Base-by-base conservation (phyloP, 768 basidiomycete species). In the Kwoniella dendrophila region DNA sequence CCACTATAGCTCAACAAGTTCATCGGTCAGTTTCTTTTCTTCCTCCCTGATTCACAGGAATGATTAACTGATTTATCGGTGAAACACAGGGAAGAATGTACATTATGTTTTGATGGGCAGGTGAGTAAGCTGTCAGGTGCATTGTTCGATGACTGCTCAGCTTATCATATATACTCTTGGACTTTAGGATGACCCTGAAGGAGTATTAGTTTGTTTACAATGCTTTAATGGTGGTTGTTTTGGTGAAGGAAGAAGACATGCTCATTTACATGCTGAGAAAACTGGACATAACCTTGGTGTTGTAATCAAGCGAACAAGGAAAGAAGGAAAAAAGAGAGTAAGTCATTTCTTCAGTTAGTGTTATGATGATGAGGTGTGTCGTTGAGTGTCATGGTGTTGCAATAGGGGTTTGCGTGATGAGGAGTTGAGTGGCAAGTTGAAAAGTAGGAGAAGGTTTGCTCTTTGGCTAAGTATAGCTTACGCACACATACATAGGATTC, bases 181-280 rank as follows among this genome's bases (percentile, higher is more conserved):
- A 20, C 41, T 22, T 7, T 69, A 93, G 89, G 92, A 93, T 74
- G 79, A 81, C 2, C 83, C 86, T 0, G 79, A 82, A 12, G 95
- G 95, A 5, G 81, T 96, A 63, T 89, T 96, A 69, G 89, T 97
- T 54, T 99, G 95, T 78, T 82, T 99, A 56, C 78, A 78, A 24
- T 99, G 95, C 82, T 99, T 94, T 84, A 98, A 94, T 71, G 96
- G 96, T 7, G 90, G 87, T 0, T 99, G 95, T 74, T 80, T 88
- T 2, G 74, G 69, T 5, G 78, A 78, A 29, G 71, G 73, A 16
- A 82, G 90, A 27, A 84, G 87, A 56, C 96, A 97, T 74, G 88
- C 90, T 4, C 81, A 80, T 8, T 85, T 85, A 0, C 95, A 98
- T 77, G 82, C 82, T 36, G 80, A 84, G 63, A 88, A 88, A 83